Evolutionary conservation across 305 asterid genomes (phyloP).

Genomic region (Solanum hybrid): DNA sequence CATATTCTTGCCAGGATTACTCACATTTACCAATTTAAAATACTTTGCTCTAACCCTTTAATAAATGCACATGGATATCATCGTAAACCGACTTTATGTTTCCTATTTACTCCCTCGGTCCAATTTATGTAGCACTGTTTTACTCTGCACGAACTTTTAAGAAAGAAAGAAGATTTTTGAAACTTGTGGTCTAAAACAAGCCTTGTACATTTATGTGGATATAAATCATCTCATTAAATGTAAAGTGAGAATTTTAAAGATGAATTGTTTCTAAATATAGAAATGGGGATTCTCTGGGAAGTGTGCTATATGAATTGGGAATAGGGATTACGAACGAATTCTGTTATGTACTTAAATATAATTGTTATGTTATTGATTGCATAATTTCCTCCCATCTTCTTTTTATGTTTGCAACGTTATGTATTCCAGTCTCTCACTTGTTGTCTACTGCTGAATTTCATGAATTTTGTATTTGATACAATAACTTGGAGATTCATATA

Average conservation of each 20-base stretch:
- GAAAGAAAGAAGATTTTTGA: not conserved
- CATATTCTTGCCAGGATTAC: not conserved
- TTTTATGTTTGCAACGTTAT: not conserved
- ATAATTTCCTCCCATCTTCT: not conserved
- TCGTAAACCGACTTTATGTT: not conserved
- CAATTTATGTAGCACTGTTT: not conserved
- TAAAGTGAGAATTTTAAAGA: not conserved
- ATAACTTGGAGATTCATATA: not conserved
- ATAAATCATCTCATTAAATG: not conserved
- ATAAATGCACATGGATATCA: not conserved
- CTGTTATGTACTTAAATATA: not conserved
- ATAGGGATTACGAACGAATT: not conserved
- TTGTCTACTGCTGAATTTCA: not conserved
- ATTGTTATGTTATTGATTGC: not conserved
- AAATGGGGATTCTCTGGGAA: not conserved
- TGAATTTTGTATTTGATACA: not conserved
- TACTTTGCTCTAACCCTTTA: not conserved
- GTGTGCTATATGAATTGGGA: not conserved
- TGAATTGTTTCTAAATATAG: not conserved
- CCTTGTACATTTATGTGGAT: not conserved
- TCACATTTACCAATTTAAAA: not conserved
- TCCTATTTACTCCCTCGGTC: not conserved
- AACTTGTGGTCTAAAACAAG: not conserved
- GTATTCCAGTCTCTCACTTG: not conserved
- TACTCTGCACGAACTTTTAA: not conserved